A percentile compares a stretch with the other conserved stretches of the same genome.
Evolutionary conservation across 2,329 filamentous ascomycete species (phyloP).

Genomic region (Alternaria ventricosa): DNA sequence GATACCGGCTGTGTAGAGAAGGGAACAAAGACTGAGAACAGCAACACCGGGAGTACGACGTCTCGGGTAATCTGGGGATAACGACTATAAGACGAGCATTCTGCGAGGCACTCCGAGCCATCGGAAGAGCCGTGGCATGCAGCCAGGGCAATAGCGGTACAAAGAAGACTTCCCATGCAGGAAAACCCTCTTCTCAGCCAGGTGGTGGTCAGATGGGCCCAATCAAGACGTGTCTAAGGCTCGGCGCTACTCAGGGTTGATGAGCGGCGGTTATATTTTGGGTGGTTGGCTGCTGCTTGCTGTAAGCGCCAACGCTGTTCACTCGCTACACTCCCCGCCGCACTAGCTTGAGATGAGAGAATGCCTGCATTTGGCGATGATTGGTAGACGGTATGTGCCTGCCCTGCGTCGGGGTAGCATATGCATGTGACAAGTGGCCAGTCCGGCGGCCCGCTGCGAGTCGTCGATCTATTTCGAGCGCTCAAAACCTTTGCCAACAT

Average conservation of each 20-base stretch:
- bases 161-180: conserved; percentile 40
- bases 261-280: conserved; percentile 44
- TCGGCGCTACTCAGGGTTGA: conserved; percentile 41
- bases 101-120: conserved; percentile 3
- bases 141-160: conserved; percentile 43
- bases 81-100: conserved; percentile 39
- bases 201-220: conserved; percentile 32
- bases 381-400: conserved; percentile 39
- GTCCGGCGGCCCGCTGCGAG: conserved; percentile 39
- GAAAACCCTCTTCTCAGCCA: conserved; percentile 32
- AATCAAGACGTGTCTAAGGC: conserved; percentile 40
- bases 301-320: conserved; percentile 46
- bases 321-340: conserved; percentile 38
- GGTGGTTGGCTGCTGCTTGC: conserved; percentile 42
- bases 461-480: conserved; percentile 45
- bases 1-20: conserved; percentile 15
- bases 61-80: conserved; percentile 42
- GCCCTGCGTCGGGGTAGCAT: conserved; percentile 33
- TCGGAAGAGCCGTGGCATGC: conserved; percentile 22
- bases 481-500: conserved; percentile 13
- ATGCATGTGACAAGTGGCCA: conserved; percentile 41
- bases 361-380: conserved; percentile 22
- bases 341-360: conserved; percentile 21
- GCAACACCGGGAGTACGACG: conserved; percentile 22
- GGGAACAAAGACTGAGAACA: conserved; percentile 17